These are phyloP conservation scores for Penicillium psychrosexuale DNA, from an alignment of 2,329 filamentous ascomycete species.

Conservation along the genomic window DNA sequence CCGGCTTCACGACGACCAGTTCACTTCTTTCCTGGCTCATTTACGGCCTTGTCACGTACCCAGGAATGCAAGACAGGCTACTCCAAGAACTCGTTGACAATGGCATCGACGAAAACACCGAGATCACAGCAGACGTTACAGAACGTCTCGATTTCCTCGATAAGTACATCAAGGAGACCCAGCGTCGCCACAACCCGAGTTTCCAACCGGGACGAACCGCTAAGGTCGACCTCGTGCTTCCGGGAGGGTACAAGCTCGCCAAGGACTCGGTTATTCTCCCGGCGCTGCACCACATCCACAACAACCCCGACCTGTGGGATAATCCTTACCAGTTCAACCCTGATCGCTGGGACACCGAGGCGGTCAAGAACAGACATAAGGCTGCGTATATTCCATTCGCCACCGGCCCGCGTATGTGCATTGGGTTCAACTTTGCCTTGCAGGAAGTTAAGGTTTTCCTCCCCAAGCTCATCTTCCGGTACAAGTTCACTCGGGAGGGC, in stretches of 20 bases:
- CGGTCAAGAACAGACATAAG: conserved; percentile 52
- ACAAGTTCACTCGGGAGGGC: conserved; percentile 54
- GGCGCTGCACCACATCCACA: conserved; percentile 47
- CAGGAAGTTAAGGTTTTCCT: conserved; percentile 58
- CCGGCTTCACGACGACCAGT: conserved; percentile 61
- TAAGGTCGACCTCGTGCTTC: conserved; percentile 55
- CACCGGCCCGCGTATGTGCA: conserved; percentile 56
- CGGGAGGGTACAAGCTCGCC: conserved; percentile 58
- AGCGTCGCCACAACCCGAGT: conserved; percentile 59
- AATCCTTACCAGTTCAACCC: conserved; percentile 59
- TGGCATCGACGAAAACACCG: conserved; percentile 43
- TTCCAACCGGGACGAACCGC: conserved; percentile 61
- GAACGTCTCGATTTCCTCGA: conserved; percentile 47
- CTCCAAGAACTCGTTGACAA: conserved; percentile 58
- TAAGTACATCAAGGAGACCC: conserved; percentile 57
- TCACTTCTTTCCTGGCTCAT: conserved; percentile 59
- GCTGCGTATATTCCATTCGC: conserved; percentile 60
- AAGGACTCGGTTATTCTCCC: conserved; percentile 54
- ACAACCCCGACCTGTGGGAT: conserved; percentile 57
- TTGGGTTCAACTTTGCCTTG: conserved; percentile 64
- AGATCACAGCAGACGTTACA: conserved; percentile 49
- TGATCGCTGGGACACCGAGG: conserved; percentile 55
- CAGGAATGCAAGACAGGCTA: conserved; percentile 55
- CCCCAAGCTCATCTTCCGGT: conserved; percentile 58
- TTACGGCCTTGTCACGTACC: conserved; percentile 54